phyloP scores from a whole-genome alignment of 2,329 filamentous ascomycete species.

The Pseudogymnoascus sp. region DNA sequence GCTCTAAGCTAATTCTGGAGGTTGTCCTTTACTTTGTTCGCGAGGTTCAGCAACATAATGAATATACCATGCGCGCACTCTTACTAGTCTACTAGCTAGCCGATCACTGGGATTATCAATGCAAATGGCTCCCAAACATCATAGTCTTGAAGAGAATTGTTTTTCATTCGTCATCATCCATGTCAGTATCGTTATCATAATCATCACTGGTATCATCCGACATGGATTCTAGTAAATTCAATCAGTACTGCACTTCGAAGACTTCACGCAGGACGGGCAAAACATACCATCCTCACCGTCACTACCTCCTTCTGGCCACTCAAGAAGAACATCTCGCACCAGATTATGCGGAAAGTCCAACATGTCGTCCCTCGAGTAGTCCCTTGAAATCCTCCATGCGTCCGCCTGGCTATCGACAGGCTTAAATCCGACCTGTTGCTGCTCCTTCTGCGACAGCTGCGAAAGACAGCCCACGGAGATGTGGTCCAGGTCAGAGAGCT shows the following conservation, averaged over 20 bases:
- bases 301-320: not conserved
- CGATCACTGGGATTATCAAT: not conserved
- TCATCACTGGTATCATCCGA: not conserved
- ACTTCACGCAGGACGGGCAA: too few relatives aligned
- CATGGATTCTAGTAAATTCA: not conserved
- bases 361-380: not conserved
- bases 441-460: not conserved
- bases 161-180: not conserved
- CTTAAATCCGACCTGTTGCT: not conserved
- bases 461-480: not conserved
- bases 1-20: not conserved
- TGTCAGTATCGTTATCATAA: not conserved
- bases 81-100: not conserved
- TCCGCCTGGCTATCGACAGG: not conserved
- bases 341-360: not conserved
- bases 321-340: not conserved
- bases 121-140: not conserved
- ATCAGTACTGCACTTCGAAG: not conserved
- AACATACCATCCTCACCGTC: not conserved
- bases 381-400: not conserved
- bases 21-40: not conserved
- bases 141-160: not conserved
- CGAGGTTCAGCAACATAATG: not conserved
- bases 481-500: slow-evolving; percentile 24
- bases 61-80: not conserved